Base-by-base conservation (phyloP, 352 stramenopile species). In the Discostella stelligera region DNA sequence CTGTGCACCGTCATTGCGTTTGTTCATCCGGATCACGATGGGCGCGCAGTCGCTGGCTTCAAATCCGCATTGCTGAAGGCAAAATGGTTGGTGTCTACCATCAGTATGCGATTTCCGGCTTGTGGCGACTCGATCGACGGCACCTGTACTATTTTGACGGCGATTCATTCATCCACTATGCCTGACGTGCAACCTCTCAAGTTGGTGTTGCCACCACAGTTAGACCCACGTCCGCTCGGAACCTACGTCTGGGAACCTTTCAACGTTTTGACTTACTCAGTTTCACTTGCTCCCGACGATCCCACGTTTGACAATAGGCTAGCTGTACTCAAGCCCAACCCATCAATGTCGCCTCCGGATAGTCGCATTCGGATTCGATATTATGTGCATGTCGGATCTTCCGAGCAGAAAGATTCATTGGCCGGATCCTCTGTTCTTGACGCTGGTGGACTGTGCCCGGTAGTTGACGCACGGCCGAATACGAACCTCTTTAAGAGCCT, bases 221-320 rank as follows among this genome's bases (percentile, higher is more conserved):
- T 25, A 6, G 2, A 2, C 3, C 6, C 2, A 55, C 2, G 16
- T 14, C 16, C 16, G 1, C 0, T 55, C 16, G 1, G 6, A 11
- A 5, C 16, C 2, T 25, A 20, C 16, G 5, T 55, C 1, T 55
- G 49, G 49, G 49, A 55, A 25, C 16, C 49, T 0, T 55, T 55
- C 49, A 55, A 55, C 49, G 6, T 5, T 0, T 21, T 21, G 1
- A 21, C 23, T n/a, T 21, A 55, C 16, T 25, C 16, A 3, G 9
- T 55, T 23, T 55, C n/a, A n/a, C 30, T 30, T 55, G 49, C n/a
- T 14, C 49, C 7, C 16, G 49, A 55, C 16, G 49, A 55, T 55
- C 7, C 2, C 2, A 21, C 23, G n/a, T 55, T 55, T 25, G 30
- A 25, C 49, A 55, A n/a, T n/a, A 55, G 49, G 49, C 23, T 23